Evolutionary conservation across 257 asterid species (phyloP), one percentile per base, ranked within the genome.

Genomic region (Solanum sitiens): DNA sequence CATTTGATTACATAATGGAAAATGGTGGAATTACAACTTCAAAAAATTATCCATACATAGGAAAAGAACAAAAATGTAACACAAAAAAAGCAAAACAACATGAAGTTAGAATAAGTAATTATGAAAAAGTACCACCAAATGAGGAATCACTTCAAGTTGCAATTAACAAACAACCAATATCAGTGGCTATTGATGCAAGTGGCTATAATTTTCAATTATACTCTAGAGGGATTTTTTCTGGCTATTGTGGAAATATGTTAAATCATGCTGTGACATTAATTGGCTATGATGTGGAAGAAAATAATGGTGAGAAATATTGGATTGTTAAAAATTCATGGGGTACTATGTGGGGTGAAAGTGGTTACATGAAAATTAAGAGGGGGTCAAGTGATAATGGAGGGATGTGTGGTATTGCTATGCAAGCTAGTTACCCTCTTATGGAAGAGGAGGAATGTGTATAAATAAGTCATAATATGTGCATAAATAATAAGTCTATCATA

Each of bases 241-340:
- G 95, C 72, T 35, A 71, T 15, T 95, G 97, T 39, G 90, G 92
- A 11, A 61, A 70, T n/a, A 20, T 9, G 6, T 89, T 95, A 4
- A 90, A 93, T 87, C 98, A 94, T 83, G 96, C 92, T 8, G 96
- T 93, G 35, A 45, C 94, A 21, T 13, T 93, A 37, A 92, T 94
- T 71, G 97, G 95, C 56, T 95, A 93, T 67, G 97, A 93, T 27
- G 84, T 25, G 50, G 82, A 73, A 83, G 92, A 90, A 33, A 30
- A 85, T 37, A 30, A 85, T 37, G 93, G 90, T 76, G 68, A 77
- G 21, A 88, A 91, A 75, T 94, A 93, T 71, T 94, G 98, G 98
- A 80, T 93, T 2, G 95, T 93, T 86, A 94, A 93, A 92, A 95
- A 93, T 88, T 95, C 98, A 32, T 95, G 96, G 97, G 96, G 96